phyloP scores from a whole-genome alignment of 352 stramenopile species.

The Pythium rishiriense region DNA sequence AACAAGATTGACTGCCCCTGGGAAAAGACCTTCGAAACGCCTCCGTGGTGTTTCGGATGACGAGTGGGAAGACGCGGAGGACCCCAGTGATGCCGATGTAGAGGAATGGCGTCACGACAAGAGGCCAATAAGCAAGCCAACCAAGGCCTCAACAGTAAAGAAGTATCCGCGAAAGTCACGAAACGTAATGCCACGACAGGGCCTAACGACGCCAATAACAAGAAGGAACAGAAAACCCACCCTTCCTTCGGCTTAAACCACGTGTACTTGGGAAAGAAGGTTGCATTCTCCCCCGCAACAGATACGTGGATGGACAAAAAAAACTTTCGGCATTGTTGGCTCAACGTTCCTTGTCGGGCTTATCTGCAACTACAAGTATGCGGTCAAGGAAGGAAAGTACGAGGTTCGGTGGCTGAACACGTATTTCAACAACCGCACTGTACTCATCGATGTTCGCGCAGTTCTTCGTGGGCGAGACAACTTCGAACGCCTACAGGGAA shows the following conservation, averaged over 20 bases:
- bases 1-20: conserved; percentile 1
- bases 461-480: conserved; percentile 8
- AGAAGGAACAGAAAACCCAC: neutral
- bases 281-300: conserved; percentile 6
- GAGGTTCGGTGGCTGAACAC: conserved; percentile 9
- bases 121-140: conserved; percentile 2
- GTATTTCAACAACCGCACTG: neutral
- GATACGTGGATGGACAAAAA: conserved; percentile 3
- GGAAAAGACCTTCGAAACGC: conserved; percentile 6
- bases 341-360: conserved; percentile 4
- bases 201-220: conserved; percentile 3
- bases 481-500: conserved; percentile 1
- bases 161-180: conserved; percentile 1
- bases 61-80: conserved; percentile 4
- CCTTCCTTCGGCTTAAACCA: neutral
- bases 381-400: neutral
- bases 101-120: conserved; percentile 1
- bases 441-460: neutral
- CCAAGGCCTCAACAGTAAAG: neutral
- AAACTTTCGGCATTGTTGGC: conserved; percentile 6
- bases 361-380: conserved; percentile 12
- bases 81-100: neutral
- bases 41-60: conserved; percentile 1
- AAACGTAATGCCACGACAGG: conserved; percentile 3
- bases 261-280: conserved; percentile 3